Conservation (phyloP, 2,329 filamentous ascomycete genomes). For the Botrytis byssoidea region DNA sequence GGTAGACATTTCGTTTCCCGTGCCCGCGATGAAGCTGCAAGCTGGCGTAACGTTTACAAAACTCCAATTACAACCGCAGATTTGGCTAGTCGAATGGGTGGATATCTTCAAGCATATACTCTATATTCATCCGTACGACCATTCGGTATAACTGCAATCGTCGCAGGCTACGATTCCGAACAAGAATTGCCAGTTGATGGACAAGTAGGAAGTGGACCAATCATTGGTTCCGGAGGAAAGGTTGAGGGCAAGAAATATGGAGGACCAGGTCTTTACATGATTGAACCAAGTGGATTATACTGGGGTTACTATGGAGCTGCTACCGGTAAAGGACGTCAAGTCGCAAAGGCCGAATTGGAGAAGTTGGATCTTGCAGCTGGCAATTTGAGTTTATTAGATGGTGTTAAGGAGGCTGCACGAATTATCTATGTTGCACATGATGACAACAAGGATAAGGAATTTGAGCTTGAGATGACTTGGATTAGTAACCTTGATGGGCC, state of each 20-base stretch:
- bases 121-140: slow-evolving; percentile 95
- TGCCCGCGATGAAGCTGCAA: slow-evolving; percentile 87
- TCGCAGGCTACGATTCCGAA: slow-evolving; percentile 92
- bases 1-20: slow-evolving; percentile 92
- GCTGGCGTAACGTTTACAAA: slow-evolving; percentile 93
- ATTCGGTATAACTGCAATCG: slow-evolving; percentile 92
- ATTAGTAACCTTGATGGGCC: slow-evolving; percentile 81
- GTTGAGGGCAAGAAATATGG: slow-evolving; percentile 72
- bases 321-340: slow-evolving; percentile 93
- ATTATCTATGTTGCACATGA: slow-evolving; percentile 98
- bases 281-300: slow-evolving; percentile 94
- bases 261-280: slow-evolving; percentile 96
- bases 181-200: slow-evolving; percentile 82
- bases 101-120: slow-evolving; percentile 96
- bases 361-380: slow-evolving; percentile 85
- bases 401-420: slow-evolving; percentile 90
- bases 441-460: slow-evolving; percentile 99
- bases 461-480: slow-evolving; percentile 99
- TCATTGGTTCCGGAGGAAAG: slow-evolving; percentile 80
- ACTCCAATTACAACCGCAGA: slow-evolving; percentile 85
- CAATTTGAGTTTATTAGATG: slow-evolving; percentile 76
- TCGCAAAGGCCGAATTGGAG: slow-evolving; percentile 96
- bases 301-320: slow-evolving; percentile 99
- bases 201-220: slow-evolving; percentile 80
- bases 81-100: slow-evolving; percentile 88